Evolutionary conservation across 2,329 filamentous ascomycete species (phyloP), one percentile per base, ranked within the genome.

Genomic region (Epichloe aotearoae): DNA sequence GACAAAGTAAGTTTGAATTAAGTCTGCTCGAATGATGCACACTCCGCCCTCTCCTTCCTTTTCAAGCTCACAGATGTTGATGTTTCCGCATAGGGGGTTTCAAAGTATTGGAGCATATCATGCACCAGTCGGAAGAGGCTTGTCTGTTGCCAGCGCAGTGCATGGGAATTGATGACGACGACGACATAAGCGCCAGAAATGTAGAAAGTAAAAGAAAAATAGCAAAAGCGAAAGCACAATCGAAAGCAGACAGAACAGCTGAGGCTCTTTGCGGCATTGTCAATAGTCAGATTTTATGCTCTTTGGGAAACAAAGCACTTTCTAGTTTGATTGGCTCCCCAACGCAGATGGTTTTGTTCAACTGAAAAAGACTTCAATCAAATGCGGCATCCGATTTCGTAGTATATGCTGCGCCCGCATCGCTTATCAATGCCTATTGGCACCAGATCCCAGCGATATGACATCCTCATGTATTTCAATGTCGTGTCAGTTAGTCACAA

Each of bases 91-190:
- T 26, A 80, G 77, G 67, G 80, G 80, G 80, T 83, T 83, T 57
- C 80, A 83, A 61, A 82, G 76, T 55, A 83, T 83, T 48, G 76
- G 78, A 33, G 74, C 78, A 1, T 83, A 79, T 54, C 80, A 83
- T 56, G 76, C 78, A 39, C 74, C 73, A 1, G 70, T 75, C 10
- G 67, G 70, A n/a, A 66, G 69, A 42, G 73, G 73, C 3, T 62
- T 73, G 40, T 63, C 72, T 33, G 67, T 75, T 50, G 66, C 68
- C 19, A 69, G 64, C 30, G 67, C 70, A 5, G 60, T 71, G 52
- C 66, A 68, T 47, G 63, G 65, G 14, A 67, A 62, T 33, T 61
- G 55, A 36, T 64, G 49, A 61, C 20, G 45, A 46, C 36, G 30
- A 10, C 36, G 30, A 10, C 30, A 30, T 30, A 11, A 30, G 30